These are phyloP conservation scores for Talaromyces sp. DNA, from an alignment of 2,329 filamentous ascomycete species.

Conservation along the genomic window DNA sequence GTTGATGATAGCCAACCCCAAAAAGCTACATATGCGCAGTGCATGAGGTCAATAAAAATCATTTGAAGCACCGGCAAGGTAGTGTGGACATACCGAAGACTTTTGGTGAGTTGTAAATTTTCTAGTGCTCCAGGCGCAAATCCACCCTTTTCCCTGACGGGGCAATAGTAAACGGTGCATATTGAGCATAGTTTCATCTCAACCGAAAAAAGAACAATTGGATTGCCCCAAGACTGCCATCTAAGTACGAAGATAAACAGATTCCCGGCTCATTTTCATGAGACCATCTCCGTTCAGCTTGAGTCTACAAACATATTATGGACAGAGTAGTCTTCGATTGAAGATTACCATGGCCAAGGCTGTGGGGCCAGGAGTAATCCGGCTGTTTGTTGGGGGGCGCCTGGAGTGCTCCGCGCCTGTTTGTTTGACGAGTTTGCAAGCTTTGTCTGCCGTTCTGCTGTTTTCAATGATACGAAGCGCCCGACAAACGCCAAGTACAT, in stretches of 20 bases:
- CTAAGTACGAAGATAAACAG: no score
- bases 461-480: neutral
- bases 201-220: no score
- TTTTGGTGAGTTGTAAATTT: neutral
- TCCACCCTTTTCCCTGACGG: neutral
- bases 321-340: no score
- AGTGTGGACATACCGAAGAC: neutral
- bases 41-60: no score
- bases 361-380: constrained; percentile 7
- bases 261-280: no score
- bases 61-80: no score
- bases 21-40: neutral
- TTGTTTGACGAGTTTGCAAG: neutral
- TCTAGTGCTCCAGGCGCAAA: neutral
- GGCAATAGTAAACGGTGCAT: neutral
- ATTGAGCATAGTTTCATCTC: neutral
- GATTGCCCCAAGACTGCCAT: no score
- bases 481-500: neutral
- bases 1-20: neutral
- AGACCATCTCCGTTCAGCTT: no score
- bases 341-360: no score
- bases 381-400: constrained; percentile 7
- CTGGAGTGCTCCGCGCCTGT: constrained; percentile 11
- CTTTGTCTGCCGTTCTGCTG: no score
- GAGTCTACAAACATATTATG: no score